Base-by-base conservation (phyloP, 208 protist genomes). In the Vickermania spadyakhi region DNA sequence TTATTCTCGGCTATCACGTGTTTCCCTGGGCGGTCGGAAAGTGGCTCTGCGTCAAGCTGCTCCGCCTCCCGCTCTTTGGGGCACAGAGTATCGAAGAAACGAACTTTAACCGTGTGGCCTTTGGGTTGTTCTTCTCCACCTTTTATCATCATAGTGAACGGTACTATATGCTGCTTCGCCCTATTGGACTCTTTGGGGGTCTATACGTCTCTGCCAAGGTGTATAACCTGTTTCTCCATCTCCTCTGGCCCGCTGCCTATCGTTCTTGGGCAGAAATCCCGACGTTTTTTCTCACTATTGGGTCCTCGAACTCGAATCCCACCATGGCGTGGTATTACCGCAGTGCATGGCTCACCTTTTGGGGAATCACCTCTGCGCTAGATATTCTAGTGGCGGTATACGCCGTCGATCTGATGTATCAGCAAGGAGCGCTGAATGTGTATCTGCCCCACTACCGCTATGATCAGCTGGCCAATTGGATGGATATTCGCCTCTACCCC, bases 341-440 rank as follows among this genome's bases (percentile, higher is more conserved):
- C 23, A 29, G 30, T 3, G 27, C 62, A 18, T 51, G 74, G 25
- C 53, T 64, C 1, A n/a, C 78, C 0, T 67, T 76, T 56, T 83
- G 77, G 73, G 70, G 62, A 26, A 56, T 70, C 21, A 52, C 77
- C 45, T 70, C 55, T 30, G 36, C 36, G 11, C 36, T 45, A 7
- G 18, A 18, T 18, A 7, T 45, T 18, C 36, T 45, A 7, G 36
- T 18, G 11, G 18, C 18, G 11, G 36, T 18, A 18, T 77, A 71
- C 61, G 65, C 75, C 2, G 61, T 55, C 2, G 73, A 79, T 56
- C 4, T 83, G 13, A 71, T 72, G 65, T 79, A 77, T 55, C 73
- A 83, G 62, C 72, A 83, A 50, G 68, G 69, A 0, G 52, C 60
- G 3, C 66, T 83, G 21, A 64, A 56, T 42, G 53, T 74, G 14